Base-by-base conservation (phyloP, 352 stramenopile genomes). In the Globisporangium camurandrum region DNA sequence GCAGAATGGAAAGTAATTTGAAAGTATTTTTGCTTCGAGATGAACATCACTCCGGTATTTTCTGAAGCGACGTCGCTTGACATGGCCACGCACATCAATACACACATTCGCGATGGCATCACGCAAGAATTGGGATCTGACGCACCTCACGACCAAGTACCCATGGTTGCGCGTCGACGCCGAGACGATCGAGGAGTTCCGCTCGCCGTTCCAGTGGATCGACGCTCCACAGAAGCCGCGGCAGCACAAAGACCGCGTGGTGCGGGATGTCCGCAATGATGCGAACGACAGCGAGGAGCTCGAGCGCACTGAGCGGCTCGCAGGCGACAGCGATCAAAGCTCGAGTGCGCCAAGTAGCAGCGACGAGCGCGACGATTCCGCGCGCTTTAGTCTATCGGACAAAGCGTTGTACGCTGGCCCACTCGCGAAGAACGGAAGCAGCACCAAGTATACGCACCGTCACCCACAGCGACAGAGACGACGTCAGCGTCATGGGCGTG, bases 101-200 rank as follows among this genome's bases (percentile, higher is more conserved):
- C n/a, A n/a, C n/a, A n/a, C n/a, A n/a, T n/a, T n/a, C 30, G 24
- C 23, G 36, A 41, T 41, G 36, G 36, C 36, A 22, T 17, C 36
- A 9, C 36, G 36, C 36, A 41, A 41, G 36, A 53, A 46, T 14
- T 86, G 73, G 75, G 78, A 90, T 30, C 54, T 84, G 46, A 72
- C 61, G 23, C 64, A 84, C 22, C 42, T 90, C 17, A 59, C 61
- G 12, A 40, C 62, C 45, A 90, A 90, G 62, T 90, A 90, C 58
- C 79, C 79, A 26, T 90, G 79, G 79, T 66, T 90, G 41, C 76
- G 71, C 43, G 68, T 87, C 22, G 78, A 88, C 30, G 59, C 61
- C 14, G 56, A 75, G 56, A 75, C 79, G 17, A 57, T 90, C 24
- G 61, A 73, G 20, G 76, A 90, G 36, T 90, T 86, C 42, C 66